These are phyloP conservation scores for Backusella macrospora DNA, from an alignment of 192 early-diverging fungal species.

Conservation along the genomic window DNA sequence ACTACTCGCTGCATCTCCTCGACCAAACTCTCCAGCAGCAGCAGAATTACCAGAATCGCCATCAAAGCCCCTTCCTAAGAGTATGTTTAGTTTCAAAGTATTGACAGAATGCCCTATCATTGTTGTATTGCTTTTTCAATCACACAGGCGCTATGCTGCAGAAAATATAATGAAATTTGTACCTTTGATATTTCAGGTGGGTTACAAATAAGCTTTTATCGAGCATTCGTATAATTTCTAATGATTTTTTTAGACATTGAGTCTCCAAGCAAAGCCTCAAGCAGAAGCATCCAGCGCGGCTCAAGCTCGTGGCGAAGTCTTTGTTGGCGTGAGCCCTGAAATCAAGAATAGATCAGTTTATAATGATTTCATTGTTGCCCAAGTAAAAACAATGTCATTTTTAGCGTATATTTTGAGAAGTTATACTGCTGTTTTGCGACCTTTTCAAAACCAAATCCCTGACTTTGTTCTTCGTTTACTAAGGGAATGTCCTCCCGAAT, in stretches of 20 bases:
- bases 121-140: constrained; percentile 92
- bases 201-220: neutral
- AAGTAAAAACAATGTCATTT: constrained; percentile 99
- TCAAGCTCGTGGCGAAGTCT: constrained; percentile 59
- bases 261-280: constrained; percentile 59
- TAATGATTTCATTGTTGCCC: constrained; percentile 89
- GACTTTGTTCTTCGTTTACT: constrained; percentile 87
- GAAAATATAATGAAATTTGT: constrained; percentile 85
- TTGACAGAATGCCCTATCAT: constrained; percentile 98
- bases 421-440: constrained; percentile 68
- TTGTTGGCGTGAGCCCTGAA: constrained; percentile 77
- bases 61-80: constrained; percentile 69
- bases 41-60: constrained; percentile 59
- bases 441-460: constrained; percentile 83
- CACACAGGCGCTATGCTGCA: constrained; percentile 80
- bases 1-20: constrained; percentile 57
- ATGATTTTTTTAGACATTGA: constrained; percentile 46
- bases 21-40: constrained; percentile 72
- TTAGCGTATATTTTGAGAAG: constrained; percentile 92
- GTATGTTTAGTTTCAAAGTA: constrained; percentile 94
- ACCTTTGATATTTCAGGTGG: constrained; percentile 82
- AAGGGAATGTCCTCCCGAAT: constrained; percentile 92
- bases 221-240: neutral
- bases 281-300: constrained; percentile 55
- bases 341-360: constrained; percentile 77